Evolutionary conservation across 2,329 filamentous ascomycete species (phyloP), one percentile per base, ranked within the genome.

Genomic region (Zymoseptoria tritici): DNA sequence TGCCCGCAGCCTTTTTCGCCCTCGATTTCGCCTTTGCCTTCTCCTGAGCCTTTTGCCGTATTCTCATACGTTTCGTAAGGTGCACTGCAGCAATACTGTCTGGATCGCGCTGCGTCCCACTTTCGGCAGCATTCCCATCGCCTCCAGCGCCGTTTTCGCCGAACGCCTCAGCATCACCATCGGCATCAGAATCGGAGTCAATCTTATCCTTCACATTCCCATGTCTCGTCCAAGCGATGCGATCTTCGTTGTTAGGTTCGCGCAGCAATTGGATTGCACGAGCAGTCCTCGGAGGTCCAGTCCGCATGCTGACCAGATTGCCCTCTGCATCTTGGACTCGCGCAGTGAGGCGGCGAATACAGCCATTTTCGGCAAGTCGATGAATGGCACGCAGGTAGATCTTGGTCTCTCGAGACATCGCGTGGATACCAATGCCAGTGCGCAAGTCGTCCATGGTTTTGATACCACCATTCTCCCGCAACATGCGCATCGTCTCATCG

Each of bases 381-480:
- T 71, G 66, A 20, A 78, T 67, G 16, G 75, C 74, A 9, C 72
- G 71, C 54, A 74, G 70, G 5, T 78, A 67, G 4, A 73, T 71
- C 55, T 74, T 73, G 22, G 71, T 73, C 53, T 75, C 73, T 71
- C 73, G 76, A 9, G 67, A 69, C 20, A 71, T 64, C 50, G 71
- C 67, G 2, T 70, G 54, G 19, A 72, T 68, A 8, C 66, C 68
- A 55, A 85, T 69, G 24, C 75, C 76, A 26, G 72, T 73, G 57
- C 82, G 80, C 9, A 86, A 72, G 60, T 85, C 81, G 56, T 76
- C 74, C 13, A 80, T 76, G 2, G 79, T 75, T 51, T 85, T 78
- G 36, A 84, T 74, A n/a, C 75, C 64, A n/a, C 76, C 59, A 31
- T 77, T 74, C 36, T 81, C 74, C 58, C 77, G 78, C 19, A 86